These are phyloP conservation scores for Neolentinus lepideus DNA, from an alignment of 1,284 basidiomycete genomes.

Conservation along the genomic window DNA sequence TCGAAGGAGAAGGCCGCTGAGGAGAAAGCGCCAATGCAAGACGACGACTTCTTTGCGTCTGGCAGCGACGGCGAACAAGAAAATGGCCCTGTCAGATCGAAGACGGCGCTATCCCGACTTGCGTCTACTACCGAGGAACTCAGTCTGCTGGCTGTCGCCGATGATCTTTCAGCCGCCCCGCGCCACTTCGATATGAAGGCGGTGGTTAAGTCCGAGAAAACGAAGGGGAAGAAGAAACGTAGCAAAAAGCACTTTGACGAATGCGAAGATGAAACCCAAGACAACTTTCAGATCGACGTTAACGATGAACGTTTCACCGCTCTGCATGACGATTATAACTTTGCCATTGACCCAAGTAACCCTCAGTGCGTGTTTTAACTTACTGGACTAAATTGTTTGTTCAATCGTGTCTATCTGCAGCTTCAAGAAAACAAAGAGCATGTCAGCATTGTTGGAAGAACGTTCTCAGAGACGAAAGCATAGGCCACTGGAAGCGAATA, in stretches of 20 bases:
- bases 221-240: conserved; percentile 44
- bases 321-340: conserved; percentile 85
- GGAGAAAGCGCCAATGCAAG: conserved; percentile 15
- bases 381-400: conserved; percentile 6
- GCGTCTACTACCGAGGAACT: conserved; percentile 54
- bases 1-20: conserved; percentile 27
- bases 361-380: conserved; percentile 56
- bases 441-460: conserved; percentile 76
- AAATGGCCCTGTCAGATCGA: not conserved
- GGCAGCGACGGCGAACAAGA: conserved; percentile 31
- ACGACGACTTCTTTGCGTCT: conserved; percentile 73
- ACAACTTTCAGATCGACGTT: conserved; percentile 81
- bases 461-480: conserved; percentile 51
- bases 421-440: conserved; percentile 86
- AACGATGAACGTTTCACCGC: conserved; percentile 86
- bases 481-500: conserved; percentile 12
- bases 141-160: conserved; percentile 54
- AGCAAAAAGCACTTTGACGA: conserved; percentile 36
- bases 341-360: conserved; percentile 94
- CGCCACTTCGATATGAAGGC: conserved; percentile 92
- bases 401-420: conserved; percentile 30
- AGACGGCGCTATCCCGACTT: conserved; percentile 10
- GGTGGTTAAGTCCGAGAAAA: conserved; percentile 81
- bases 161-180: conserved; percentile 45
- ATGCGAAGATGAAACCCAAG: conserved; percentile 56